These are phyloP conservation scores for Lotmaria passim DNA, from an alignment of 208 protist species.

Conservation along the genomic window DNA sequence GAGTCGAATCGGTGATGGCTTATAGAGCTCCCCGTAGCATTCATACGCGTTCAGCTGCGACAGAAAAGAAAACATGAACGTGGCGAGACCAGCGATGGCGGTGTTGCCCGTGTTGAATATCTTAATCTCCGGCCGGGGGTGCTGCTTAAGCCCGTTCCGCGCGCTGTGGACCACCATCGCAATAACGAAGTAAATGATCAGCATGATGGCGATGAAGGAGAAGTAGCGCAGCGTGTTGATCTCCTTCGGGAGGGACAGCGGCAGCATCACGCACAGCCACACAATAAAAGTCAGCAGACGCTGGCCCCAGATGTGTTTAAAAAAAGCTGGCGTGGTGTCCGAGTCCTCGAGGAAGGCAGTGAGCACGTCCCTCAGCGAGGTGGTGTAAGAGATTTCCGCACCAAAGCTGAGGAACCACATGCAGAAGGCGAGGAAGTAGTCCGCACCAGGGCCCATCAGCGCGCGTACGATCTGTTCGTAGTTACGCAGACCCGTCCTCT, in stretches of 20 bases:
- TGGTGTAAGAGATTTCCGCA: conserved; percentile 74
- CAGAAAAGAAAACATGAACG: conserved; percentile 78
- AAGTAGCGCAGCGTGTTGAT: conserved; percentile 85
- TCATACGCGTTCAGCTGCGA: conserved; percentile 77
- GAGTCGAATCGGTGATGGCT: conserved; percentile 58
- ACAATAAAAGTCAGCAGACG: conserved; percentile 57
- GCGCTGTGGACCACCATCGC: conserved; percentile 62
- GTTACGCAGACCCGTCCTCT: conserved; percentile 42
- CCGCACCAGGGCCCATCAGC: conserved; percentile 52
- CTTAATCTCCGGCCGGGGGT: conserved; percentile 45
- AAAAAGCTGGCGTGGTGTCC: conserved; percentile 33
- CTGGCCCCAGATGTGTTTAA: conserved; percentile 33
- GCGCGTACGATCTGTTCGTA: conserved; percentile 54
- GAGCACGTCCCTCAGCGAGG: conserved; percentile 70
- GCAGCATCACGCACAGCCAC: conserved; percentile 76
- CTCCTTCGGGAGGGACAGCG: conserved; percentile 76
- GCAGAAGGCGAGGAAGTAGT: conserved; percentile 62
- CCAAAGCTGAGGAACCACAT: conserved; percentile 67
- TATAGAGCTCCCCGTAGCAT: conserved; percentile 66
- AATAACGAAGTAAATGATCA: conserved; percentile 82
- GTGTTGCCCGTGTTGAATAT: conserved; percentile 56
- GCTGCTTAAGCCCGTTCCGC: conserved; percentile 37
- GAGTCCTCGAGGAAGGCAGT: conserved; percentile 51
- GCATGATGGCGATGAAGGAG: conserved; percentile 58
- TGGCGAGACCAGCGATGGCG: conserved; percentile 58